Evolutionary conservation across 2,329 filamentous ascomycete species (phyloP).

Genomic region (Sordariomycetes sp.): DNA sequence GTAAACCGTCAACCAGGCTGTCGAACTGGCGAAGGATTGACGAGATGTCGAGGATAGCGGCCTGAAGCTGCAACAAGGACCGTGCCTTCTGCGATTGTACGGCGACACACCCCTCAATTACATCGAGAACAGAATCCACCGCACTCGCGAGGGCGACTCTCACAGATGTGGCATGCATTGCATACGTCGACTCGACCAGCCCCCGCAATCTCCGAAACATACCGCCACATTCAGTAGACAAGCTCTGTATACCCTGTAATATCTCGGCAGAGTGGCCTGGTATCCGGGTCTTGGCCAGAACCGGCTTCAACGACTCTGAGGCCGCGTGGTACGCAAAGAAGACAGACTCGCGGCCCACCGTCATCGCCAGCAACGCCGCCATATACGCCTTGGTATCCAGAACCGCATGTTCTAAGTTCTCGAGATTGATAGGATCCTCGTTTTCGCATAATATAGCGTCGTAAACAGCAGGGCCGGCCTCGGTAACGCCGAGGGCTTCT

Average conservation of each 20-base stretch:
- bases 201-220: constrained; percentile 31
- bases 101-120: constrained; percentile 38
- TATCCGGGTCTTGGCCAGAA: constrained; percentile 34
- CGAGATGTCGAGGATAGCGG: constrained; percentile 32
- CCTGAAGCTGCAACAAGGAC: constrained; percentile 43
- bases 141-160: constrained; percentile 41
- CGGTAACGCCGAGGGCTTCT: constrained; percentile 51
- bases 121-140: constrained; percentile 34
- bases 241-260: constrained; percentile 32
- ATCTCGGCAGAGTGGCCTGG: constrained; percentile 44
- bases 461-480: constrained; percentile 55
- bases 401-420: constrained; percentile 26
- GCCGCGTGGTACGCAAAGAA: constrained; percentile 54
- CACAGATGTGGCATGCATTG: constrained; percentile 29
- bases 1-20: constrained; percentile 35
- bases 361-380: constrained; percentile 52
- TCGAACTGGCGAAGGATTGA: constrained; percentile 41
- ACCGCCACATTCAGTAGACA: constrained; percentile 37
- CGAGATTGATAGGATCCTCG: constrained; percentile 26
- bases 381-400: constrained; percentile 39
- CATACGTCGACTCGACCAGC: constrained; percentile 36
- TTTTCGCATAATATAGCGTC: constrained; percentile 46
- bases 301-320: constrained; percentile 39
- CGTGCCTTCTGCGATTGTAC: constrained; percentile 25
- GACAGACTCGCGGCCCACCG: constrained; percentile 60